These are phyloP conservation scores for Fusarium heterosporum DNA, from an alignment of 2,329 filamentous ascomycete genomes.

Conservation along the genomic window DNA sequence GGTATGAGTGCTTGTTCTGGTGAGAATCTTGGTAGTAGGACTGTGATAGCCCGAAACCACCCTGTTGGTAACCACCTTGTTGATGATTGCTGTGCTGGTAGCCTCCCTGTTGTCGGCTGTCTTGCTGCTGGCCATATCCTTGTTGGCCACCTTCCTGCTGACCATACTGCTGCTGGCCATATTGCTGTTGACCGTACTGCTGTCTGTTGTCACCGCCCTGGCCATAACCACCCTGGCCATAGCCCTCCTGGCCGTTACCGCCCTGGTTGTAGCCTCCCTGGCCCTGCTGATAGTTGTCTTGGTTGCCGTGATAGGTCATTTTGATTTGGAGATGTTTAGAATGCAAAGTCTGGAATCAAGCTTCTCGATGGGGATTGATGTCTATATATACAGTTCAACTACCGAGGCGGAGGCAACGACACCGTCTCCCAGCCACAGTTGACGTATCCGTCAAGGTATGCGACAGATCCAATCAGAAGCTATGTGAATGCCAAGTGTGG, in stretches of 20 bases:
- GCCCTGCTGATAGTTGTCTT: constrained; percentile 22
- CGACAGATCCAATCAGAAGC: constrained; percentile 13
- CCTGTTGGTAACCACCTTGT: constrained; percentile 18
- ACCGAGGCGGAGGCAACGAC: constrained; percentile 6
- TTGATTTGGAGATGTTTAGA: not conserved
- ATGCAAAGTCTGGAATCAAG: not conserved
- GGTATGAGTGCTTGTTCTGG: constrained; percentile 16
- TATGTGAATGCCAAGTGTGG: constrained; percentile 7
- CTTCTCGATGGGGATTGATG: not conserved
- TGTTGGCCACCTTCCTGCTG: constrained; percentile 17
- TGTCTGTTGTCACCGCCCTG: constrained; percentile 13
- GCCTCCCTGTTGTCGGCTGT: not conserved
- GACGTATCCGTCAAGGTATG: constrained; percentile 7
- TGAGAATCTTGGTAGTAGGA: constrained; percentile 25
- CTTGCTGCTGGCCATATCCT: constrained; percentile 1
- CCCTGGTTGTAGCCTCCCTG: constrained; percentile 12
- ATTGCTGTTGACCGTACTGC: constrained; percentile 1
- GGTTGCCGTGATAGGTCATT: constrained; percentile 30
- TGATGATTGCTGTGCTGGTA: not conserved
- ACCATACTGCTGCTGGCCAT: constrained; percentile 2
- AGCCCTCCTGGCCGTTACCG: constrained; percentile 1
- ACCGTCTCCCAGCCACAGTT: constrained; percentile 14
- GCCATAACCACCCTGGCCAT: constrained; percentile 17
- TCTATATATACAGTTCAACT: constrained; percentile 19
- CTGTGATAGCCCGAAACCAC: constrained; percentile 14